phyloP scores from a whole-genome alignment of 257 asterid genomes.

The Przewalskia tangutica region DNA sequence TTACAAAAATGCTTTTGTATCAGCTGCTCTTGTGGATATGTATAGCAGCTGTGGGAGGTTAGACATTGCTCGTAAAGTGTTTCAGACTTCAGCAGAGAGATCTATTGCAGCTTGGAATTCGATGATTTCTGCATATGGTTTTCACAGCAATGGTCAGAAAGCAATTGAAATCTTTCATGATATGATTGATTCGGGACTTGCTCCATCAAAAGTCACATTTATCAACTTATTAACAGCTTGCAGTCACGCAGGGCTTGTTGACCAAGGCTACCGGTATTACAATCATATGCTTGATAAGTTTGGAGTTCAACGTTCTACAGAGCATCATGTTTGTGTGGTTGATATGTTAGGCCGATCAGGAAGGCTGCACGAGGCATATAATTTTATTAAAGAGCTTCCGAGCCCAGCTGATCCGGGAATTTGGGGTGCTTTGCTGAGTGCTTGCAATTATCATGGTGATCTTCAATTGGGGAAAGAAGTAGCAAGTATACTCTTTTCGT shows the following conservation, averaged over 20 bases:
- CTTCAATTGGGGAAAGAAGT: slow-evolving; percentile 49
- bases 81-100: slow-evolving; percentile 21
- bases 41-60: slow-evolving; percentile 63
- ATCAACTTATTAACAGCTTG: slow-evolving; percentile 61
- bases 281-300: slow-evolving; percentile 21
- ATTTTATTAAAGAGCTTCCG: slow-evolving; percentile 31
- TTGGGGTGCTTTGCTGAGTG: slow-evolving; percentile 63
- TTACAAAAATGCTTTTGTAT: slow-evolving; percentile 30
- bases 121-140: slow-evolving; percentile 53
- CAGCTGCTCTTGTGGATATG: slow-evolving; percentile 54
- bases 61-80: slow-evolving; percentile 40
- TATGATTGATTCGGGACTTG: slow-evolving; percentile 32
- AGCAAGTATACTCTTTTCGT: slow-evolving; percentile 27
- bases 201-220: slow-evolving; percentile 48
- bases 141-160: slow-evolving; percentile 35
- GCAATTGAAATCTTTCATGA: slow-evolving; percentile 37
- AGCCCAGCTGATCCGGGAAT: slow-evolving; percentile 25
- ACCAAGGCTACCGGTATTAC: slow-evolving; percentile 38
- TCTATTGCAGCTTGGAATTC: slow-evolving; percentile 56
- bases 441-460: slow-evolving; percentile 51
- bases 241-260: slow-evolving; percentile 59
- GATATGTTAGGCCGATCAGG: slow-evolving; percentile 60
- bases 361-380: slow-evolving; percentile 34
- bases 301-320: slow-evolving; percentile 26
- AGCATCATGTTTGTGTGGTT: slow-evolving; percentile 51